Evolutionary conservation across 2,329 filamentous ascomycete genomes (phyloP), one percentile per base, ranked within the genome.

Genomic region (Neoarthrinium moseri): DNA sequence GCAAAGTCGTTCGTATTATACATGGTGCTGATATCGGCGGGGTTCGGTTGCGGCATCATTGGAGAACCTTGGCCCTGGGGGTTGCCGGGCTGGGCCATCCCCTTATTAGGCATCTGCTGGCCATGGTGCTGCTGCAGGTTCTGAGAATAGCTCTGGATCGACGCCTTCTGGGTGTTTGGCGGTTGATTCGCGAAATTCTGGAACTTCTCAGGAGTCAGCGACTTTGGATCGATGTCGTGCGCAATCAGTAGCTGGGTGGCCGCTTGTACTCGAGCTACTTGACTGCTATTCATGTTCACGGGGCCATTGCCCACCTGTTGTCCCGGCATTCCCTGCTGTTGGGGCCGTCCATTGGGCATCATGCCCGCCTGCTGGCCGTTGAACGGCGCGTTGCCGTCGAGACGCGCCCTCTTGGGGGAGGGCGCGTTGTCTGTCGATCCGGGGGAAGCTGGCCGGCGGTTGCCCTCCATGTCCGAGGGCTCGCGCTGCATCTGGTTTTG

Each of bases 381-480:
- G 68, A 89, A 90, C 8, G 78, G 77, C 26, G 77, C 77, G 58
- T 82, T 81, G 60, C 86, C 84, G 53, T 91, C 89, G 50, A 96
- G 80, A 47, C 91, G 87, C 47, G 85, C 89, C 60, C 91, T 82
- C 73, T 97, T 97, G 2, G 92, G 92, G 24, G 92, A 97, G 4
- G 91, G 90, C 21, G 89, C 91, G 60, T 94, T 94, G 43, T 96
- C 91, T 45, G 84, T 85, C 29, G 86, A 86, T 41, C 84, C 83
- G 6, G 92, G 92, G 26, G 92, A 96, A 47, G 86, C 84, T 22
- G 90, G 86, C 49, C 91, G 83, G 52, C 87, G 87, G 67, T 86
- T 89, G 66, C 87, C 86, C 58, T 95, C 90, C 80, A 94, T 90
- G 51, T 86, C 84, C 13, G 89, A 92, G 44, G 89, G 87, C 59